Evolutionary conservation across 306 rosid genomes (phyloP), one percentile per base, ranked within the genome.

Genomic region (Medicago ruthenica): DNA sequence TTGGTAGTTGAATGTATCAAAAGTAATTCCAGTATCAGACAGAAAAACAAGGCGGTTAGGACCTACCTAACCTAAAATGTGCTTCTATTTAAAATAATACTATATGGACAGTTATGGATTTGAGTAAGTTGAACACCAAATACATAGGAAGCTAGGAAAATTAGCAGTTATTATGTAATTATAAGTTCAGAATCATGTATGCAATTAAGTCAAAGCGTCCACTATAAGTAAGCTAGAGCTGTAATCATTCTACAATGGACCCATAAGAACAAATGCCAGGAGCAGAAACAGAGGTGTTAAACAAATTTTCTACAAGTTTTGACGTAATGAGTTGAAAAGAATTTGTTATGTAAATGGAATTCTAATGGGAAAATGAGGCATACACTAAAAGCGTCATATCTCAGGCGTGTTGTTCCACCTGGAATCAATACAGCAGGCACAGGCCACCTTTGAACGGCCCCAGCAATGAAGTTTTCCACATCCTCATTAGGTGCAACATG

Each of bases 361-460:
- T 31, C 9, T 27, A 40, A 10, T 3, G 73, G 79, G 60, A 79
- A 45, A 60, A 44, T 6, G 31, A 36, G 66, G 74, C 95, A 74
- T 85, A 95, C 98, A 70, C 91, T 87, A 80, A 95, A 85, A 59
- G 98, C 98, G 80, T 92, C 93, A 83, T 90, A 90, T 86, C 91
- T 92, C 55, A 78, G 82, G 55, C 57, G 72, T 27, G 79, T 83
- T 61, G 84, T 83, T 81, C 91, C 93, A 44, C 97, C 98, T 48
- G 91, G 87, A 82, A 90, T 76, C 83, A 89, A 67, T 72, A 88
- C 55, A 57, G 77, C 76, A 69, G 96, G 90, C 64, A 87, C 92
- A 4, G 95, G 97, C 97, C 97, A 95, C 45, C 85, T 84, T 48
- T 76, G 81, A 73, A 85, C 79, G 12, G 82, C 74, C 80, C 63